A percentile compares a stretch with the other conserved stretches of the same genome.
Conservation (phyloP, 805 yeast species). For the Ogataea sp. region DNA sequence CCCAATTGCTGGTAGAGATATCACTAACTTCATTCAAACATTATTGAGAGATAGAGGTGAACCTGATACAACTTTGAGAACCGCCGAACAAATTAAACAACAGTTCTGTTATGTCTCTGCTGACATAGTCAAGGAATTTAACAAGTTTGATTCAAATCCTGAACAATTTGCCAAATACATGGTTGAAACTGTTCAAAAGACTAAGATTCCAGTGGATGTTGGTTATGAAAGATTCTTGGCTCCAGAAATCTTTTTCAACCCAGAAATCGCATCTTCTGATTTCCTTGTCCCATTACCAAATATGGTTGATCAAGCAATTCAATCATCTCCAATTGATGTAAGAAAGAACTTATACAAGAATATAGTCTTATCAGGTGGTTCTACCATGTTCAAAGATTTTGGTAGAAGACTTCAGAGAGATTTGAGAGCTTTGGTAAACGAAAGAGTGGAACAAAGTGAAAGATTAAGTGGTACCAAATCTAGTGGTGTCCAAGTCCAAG, state of each 20-base stretch:
- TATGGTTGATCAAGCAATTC: slow-evolving; percentile 94
- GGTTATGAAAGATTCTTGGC: slow-evolving; percentile 98
- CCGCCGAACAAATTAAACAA: slow-evolving; percentile 96
- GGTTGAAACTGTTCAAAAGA: slow-evolving; percentile 68
- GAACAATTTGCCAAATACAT: slow-evolving; percentile 90
- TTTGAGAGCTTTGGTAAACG: slow-evolving; percentile 76
- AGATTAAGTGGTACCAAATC: slow-evolving; percentile 65
- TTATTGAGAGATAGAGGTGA: slow-evolving; percentile 96
- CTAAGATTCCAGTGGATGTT: slow-evolving; percentile 72
- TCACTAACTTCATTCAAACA: slow-evolving; percentile 87
- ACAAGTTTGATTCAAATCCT: slow-evolving; percentile 88
- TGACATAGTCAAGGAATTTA: slow-evolving; percentile 93
- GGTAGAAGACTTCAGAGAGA: slow-evolving; percentile 97
- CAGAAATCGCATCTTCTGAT: slow-evolving; percentile 93
- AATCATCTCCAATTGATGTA: slow-evolving; percentile 94
- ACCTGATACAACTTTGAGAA: slow-evolving; percentile 82
- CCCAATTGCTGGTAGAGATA: slow-evolving; percentile 98
- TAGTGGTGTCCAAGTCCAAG: slow-evolving; percentile 95
- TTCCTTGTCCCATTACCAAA: slow-evolving; percentile 92
- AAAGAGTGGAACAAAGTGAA: slow-evolving; percentile 80
- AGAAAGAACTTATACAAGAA: slow-evolving; percentile 94
- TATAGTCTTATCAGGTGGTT: slow-evolving; percentile 94
- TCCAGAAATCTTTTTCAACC: slow-evolving; percentile 98
- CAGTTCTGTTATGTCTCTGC: slow-evolving; percentile 97
- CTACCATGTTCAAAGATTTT: slow-evolving; percentile 97